Evolutionary conservation across 495 filamentous ascomycete genomes (phyloP), one percentile per base, ranked within the genome.

Genomic region (Cercophora samala): DNA sequence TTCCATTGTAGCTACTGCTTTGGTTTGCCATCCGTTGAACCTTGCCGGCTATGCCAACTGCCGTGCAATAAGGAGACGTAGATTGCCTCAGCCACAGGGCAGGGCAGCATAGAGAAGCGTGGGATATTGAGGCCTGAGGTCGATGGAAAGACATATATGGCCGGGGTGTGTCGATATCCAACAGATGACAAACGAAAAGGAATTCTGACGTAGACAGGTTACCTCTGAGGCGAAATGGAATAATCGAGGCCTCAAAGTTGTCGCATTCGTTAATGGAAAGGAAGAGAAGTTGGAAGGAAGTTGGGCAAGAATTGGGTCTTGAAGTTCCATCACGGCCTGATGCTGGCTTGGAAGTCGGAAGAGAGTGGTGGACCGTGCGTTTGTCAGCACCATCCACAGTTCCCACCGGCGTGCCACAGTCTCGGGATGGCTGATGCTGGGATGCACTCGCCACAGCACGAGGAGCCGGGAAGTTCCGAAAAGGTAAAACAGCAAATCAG

Each of bases 301-400:
- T 71, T 71, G 69, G 69, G 69, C 69, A 60, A 62, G 29, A 58
- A 56, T 51, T 46, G 26, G 24, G 26, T 42, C 29, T 26, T 37
- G 58, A 62, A 42, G 53, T 52, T 52, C 61, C 54, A 19, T 61
- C 51, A 29, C 13, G 56, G 69, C 66, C 62, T 64, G 60, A 66
- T 67, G 24, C 60, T 64, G 60, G 32, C 61, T 64, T 1, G 21
- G 67, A 67, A 58, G 67, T 72, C 19, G 54, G 62, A 72, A 67
- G 62, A 71, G 67, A 58, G 64, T 64, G 58, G 59, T 67, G 70
- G 70, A 62, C 67, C 67, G 67, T 67, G 70, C 70, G 9, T 61
- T 61, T 53, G 25, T 26, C 23, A 19, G n/a, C 17, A 37, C 26
- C 52, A 63, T 23, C 24, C 22, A 26, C 24, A 59, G 17, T 37